These are phyloP conservation scores for Setaria italica DNA, from an alignment of 202 grass and related monocot species.

Conservation along the genomic window DNA sequence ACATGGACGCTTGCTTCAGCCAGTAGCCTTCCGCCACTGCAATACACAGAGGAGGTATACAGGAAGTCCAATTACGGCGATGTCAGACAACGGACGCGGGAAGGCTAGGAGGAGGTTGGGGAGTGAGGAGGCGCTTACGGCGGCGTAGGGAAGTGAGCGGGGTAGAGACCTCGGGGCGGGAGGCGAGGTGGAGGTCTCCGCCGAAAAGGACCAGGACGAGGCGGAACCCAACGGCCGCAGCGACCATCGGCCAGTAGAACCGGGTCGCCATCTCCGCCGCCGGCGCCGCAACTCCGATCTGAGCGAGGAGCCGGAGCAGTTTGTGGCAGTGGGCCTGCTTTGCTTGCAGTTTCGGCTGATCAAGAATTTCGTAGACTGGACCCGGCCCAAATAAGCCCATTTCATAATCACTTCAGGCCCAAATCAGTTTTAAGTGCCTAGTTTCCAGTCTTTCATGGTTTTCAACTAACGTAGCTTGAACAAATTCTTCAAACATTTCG, in stretches of 20 bases:
- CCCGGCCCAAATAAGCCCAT: background rate
- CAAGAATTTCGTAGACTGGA: background rate
- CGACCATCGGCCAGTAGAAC: conserved; percentile 66
- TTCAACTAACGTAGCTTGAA: background rate
- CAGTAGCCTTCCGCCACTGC: conserved; percentile 96
- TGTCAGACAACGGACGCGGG: background rate
- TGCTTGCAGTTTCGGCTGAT: background rate
- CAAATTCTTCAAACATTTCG: no score
- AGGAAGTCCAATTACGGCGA: conserved; percentile 8
- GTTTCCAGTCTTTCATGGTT: background rate
- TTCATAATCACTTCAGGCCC: background rate
- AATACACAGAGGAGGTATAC: conserved; percentile 10
- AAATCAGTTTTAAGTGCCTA: background rate
- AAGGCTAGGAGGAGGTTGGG: conserved; percentile 6
- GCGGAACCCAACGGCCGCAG: conserved; percentile 76
- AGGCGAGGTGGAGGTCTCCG: conserved; percentile 80
- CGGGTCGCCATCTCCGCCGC: conserved; percentile 61
- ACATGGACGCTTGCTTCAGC: conserved; percentile 90
- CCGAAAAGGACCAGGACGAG: conserved; percentile 73
- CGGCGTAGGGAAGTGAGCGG: conserved; percentile 90
- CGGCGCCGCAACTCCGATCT: conserved; percentile 36
- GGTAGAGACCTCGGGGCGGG: conserved; percentile 89
- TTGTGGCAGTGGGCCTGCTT: background rate
- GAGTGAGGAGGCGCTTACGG: conserved; percentile 55
- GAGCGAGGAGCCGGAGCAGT: conserved; percentile 7